These are phyloP conservation scores for Kokia cookei DNA, from an alignment of 441 rosid species.

Conservation along the genomic window DNA sequence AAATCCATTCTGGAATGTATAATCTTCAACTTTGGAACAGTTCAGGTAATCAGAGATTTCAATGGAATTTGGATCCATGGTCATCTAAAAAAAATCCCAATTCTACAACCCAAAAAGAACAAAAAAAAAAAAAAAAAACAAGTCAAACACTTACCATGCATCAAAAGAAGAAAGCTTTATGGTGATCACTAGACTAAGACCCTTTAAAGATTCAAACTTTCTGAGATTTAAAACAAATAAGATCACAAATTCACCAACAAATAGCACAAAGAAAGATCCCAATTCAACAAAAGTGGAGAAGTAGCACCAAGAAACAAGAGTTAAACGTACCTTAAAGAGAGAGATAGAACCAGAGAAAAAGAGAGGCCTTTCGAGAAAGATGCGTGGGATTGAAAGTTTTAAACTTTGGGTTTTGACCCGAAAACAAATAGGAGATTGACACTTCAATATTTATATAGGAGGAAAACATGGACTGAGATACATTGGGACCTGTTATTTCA, in stretches of 20 bases:
- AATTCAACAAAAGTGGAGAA: background rate
- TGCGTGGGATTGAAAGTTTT: background rate
- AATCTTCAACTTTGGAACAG: slow-evolving; percentile 24
- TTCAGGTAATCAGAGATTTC: slow-evolving; percentile 24
- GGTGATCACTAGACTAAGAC: background rate
- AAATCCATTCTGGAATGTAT: slow-evolving; percentile 16
- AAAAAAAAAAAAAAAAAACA: background rate
- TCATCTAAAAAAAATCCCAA: background rate
- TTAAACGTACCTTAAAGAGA: background rate
- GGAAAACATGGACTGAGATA: no score
- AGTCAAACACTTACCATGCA: background rate
- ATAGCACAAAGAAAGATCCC: background rate
- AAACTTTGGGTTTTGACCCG: background rate
- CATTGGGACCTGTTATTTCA: no score
- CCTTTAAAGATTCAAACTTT: background rate
- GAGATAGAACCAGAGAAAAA: no score
- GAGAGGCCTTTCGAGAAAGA: background rate
- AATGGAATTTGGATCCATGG: slow-evolving; percentile 32
- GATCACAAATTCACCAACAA: background rate
- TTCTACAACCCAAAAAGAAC: background rate
- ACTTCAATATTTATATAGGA: background rate
- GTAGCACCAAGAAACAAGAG: background rate
- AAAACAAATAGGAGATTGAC: background rate
- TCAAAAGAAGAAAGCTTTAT: background rate
- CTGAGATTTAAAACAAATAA: background rate